These are phyloP conservation scores for Albophoma yamanashiensis DNA, from an alignment of 2,329 filamentous ascomycete genomes.

Conservation along the genomic window DNA sequence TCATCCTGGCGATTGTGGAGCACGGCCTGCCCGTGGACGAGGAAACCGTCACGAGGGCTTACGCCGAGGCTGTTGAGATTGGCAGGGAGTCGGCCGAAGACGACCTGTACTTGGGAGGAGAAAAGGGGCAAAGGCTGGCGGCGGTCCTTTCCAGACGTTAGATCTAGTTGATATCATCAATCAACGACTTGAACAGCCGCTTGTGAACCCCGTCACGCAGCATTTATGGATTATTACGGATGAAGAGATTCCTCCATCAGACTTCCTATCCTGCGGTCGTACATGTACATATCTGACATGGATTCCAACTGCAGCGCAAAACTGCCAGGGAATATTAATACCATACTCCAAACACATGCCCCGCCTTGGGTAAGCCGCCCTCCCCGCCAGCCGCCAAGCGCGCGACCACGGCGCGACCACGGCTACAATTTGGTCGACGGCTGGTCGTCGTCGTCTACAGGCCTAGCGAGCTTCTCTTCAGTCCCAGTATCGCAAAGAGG, in stretches of 20 bases:
- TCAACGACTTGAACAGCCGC: neutral
- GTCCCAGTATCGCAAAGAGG: slow-evolving; percentile 22
- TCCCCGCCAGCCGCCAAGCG: neutral
- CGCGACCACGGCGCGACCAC: neutral
- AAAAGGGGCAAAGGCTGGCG: slow-evolving; percentile 40
- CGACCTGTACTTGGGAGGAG: slow-evolving; percentile 49
- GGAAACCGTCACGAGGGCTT: slow-evolving; percentile 73
- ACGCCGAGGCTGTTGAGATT: slow-evolving; percentile 70
- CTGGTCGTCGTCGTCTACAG: slow-evolving; percentile 11
- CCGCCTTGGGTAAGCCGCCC: neutral
- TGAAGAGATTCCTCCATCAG: neutral
- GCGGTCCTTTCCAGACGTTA: slow-evolving; percentile 22
- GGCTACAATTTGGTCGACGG: neutral
- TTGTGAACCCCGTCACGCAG: neutral
- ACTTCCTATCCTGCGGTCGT: neutral
- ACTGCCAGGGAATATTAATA: neutral
- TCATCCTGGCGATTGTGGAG: slow-evolving; percentile 74
- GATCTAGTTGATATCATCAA: neutral
- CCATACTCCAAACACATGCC: neutral
- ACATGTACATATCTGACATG: neutral
- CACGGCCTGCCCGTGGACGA: slow-evolving; percentile 80
- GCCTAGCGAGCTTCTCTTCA: slow-evolving; percentile 22
- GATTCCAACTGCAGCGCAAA: neutral
- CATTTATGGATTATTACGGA: neutral
- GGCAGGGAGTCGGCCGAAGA: slow-evolving; percentile 50